Evolutionary conservation across 352 stramenopile genomes (phyloP), one percentile per base, ranked within the genome.

Genomic region (Plasmopara muralis): DNA sequence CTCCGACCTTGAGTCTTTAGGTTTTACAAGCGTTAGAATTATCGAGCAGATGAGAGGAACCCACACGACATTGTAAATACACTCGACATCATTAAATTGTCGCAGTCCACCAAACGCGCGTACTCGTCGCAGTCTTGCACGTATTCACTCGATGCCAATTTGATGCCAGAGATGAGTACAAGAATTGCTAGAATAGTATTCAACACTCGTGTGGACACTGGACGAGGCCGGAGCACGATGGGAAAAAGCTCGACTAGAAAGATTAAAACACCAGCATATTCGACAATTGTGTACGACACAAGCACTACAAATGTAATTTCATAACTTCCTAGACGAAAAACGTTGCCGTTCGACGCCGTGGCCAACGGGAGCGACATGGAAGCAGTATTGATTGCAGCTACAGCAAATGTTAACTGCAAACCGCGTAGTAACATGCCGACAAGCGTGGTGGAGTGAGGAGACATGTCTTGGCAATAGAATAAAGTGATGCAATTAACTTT

Each of bases 31-130:
- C 10, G 70, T 72, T 12, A 78, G 40, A 15, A 62, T 42, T 25
- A 80, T 43, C 0, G 74, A 73, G 4, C 51, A 58, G 6, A 62
- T 5, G 12, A 80, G 56, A 4, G 65, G 60, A 35, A 72, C 16
- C 4, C 50, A 28, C 66, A 62, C 9, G 71, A 14, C 10, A 85
- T 60, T 9, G 67, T 43, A 34, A 79, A 77, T n/a, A 68, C 42
- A 8, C 48, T 53, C 1, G 71, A 62, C 4, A 64, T 39, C 16
- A 62, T 66, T 28, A 85, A 41, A 45, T 79, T 81, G 41, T 18
- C 54, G 54, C 74, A 85, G 39, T 66, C 41, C 45, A 74, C 53
- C 43, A 69, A 48, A 33, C 29, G 35, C 9, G 46, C 59, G 15
- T 72, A 75, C 10, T 53, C 41, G 35, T 60, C 56, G 35, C 74